These are phyloP conservation scores for Pyrenophora tritici-repentis DNA, from an alignment of 2,329 filamentous ascomycete genomes.

Conservation along the genomic window DNA sequence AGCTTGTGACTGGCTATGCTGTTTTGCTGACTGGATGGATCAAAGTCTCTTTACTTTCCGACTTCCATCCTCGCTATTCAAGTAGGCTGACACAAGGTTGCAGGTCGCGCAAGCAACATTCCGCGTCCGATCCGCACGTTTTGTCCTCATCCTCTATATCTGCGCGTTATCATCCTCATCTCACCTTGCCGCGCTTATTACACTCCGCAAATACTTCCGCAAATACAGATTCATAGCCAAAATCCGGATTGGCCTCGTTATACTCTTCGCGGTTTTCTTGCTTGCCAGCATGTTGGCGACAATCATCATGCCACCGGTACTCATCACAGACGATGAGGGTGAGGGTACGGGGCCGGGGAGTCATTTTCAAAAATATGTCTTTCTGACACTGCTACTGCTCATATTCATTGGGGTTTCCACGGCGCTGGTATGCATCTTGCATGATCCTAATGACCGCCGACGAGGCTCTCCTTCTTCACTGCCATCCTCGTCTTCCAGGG, in stretches of 20 bases:
- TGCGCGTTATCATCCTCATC: slow-evolving; percentile 40
- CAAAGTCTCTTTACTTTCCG: slow-evolving; percentile 20
- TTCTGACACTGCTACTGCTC: slow-evolving; percentile 32
- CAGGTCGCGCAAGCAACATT: slow-evolving; percentile 33
- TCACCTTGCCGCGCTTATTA: slow-evolving; percentile 41
- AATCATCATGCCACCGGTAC: slow-evolving; percentile 23
- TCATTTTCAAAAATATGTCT: slow-evolving; percentile 25
- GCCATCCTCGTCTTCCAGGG: neutral
- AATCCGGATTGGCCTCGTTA: slow-evolving; percentile 33
- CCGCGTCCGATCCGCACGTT: slow-evolving; percentile 35
- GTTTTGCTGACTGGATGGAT: slow-evolving; percentile 41
- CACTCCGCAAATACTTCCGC: slow-evolving; percentile 37
- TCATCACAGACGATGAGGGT: slow-evolving; percentile 4
- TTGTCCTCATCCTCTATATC: slow-evolving; percentile 40
- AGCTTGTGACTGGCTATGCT: slow-evolving; percentile 40
- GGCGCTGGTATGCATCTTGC: slow-evolving; percentile 35
- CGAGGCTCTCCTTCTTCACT: slow-evolving; percentile 2
- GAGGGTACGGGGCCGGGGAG: slow-evolving; percentile 10
- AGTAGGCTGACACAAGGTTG: neutral
- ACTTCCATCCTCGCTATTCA: neutral
- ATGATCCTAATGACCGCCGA: slow-evolving; percentile 19
- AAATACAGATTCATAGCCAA: slow-evolving; percentile 37
- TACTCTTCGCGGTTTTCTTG: slow-evolving; percentile 35
- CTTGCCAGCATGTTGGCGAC: slow-evolving; percentile 35
- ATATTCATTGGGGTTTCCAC: slow-evolving; percentile 39